Evolutionary conservation across 495 filamentous ascomycete species (phyloP).

Genomic region (Hyaloscypha finlandica): DNA sequence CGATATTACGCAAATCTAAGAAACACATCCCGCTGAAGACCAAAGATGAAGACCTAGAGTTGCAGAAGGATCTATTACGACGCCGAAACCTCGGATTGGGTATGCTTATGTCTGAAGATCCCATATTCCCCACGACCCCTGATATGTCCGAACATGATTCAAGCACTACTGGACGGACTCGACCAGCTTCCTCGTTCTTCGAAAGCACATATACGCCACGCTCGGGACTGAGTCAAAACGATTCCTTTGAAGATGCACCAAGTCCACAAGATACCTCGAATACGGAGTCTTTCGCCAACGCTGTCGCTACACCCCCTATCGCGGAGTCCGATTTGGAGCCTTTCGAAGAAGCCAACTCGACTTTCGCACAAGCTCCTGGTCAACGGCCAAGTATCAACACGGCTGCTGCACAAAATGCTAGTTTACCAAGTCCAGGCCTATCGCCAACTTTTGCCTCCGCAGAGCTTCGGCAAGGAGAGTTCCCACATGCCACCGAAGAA

Average conservation of each 20-base stretch:
- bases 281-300: conserved; percentile 49
- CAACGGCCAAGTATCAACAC: conserved; percentile 57
- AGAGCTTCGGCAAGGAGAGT: conserved; percentile 45
- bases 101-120: conserved; percentile 27
- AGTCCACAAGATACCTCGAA: conserved; percentile 46
- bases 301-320: conserved; percentile 58
- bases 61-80: not conserved
- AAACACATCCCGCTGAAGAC: conserved; percentile 1
- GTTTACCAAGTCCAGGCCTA: conserved; percentile 89
- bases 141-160: conserved; percentile 46
- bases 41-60: conserved; percentile 5
- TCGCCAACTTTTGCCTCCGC: conserved; percentile 88
- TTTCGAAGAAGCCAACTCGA: conserved; percentile 46
- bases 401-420: conserved; percentile 76
- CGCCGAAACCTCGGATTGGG: conserved; percentile 23
- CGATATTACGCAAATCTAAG: not conserved
- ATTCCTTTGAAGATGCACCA: conserved; percentile 46
- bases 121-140: conserved; percentile 48
- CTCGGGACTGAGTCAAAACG: conserved; percentile 45
- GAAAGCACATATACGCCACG: conserved; percentile 35
- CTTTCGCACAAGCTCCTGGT: conserved; percentile 38
- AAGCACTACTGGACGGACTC: conserved; percentile 22
- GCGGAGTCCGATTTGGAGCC: conserved; percentile 54
- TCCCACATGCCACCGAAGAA: conserved; percentile 15
- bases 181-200: conserved; percentile 19